Percentiles rank a stretch among this genome's conserved stretches.
Evolutionary conservation across 805 yeast genomes (phyloP).

Genomic region (Lipomyces orientalis): DNA sequence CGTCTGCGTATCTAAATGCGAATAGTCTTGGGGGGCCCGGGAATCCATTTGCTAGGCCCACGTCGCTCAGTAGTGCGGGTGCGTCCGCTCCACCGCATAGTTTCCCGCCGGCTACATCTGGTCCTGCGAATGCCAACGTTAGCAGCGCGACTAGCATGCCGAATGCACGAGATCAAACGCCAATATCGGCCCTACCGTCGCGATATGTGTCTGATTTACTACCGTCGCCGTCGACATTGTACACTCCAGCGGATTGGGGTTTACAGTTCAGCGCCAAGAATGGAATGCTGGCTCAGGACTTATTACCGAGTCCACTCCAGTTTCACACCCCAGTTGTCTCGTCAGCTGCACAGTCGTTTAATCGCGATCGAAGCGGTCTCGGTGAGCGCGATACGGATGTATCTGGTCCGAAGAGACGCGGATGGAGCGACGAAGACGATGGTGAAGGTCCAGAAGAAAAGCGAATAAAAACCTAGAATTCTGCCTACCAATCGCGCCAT

Average conservation of each 20-base stretch:
- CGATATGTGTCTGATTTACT: constrained; percentile 73
- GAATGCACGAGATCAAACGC: constrained; percentile 66
- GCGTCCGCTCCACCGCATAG: constrained; percentile 5
- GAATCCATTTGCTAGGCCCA: constrained; percentile 44
- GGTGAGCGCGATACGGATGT: not conserved
- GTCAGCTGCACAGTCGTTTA: constrained; percentile 34
- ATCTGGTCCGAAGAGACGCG: not conserved
- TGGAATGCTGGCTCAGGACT: constrained; percentile 35
- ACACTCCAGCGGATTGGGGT: constrained; percentile 46
- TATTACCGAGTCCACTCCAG: constrained; percentile 43
- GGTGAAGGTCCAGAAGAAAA: constrained; percentile 15
- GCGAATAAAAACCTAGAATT: constrained; percentile 10
- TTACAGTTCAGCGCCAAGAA: constrained; percentile 23
- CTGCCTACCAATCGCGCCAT: not conserved
- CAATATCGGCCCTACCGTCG: constrained; percentile 71
- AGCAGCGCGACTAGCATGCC: constrained; percentile 36
- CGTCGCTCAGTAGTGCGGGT: constrained; percentile 8
- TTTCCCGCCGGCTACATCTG: constrained; percentile 17
- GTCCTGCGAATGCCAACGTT: constrained; percentile 37
- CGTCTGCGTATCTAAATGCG: constrained; percentile 43
- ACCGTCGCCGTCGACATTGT: constrained; percentile 81
- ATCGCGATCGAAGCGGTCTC: constrained; percentile 8
- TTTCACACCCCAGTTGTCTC: constrained; percentile 41
- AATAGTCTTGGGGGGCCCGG: constrained; percentile 44
- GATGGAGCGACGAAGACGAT: constrained; percentile 19